phyloP scores from a whole-genome alignment of 257 asterid genomes.

The Schizonepeta tenuifolia region DNA sequence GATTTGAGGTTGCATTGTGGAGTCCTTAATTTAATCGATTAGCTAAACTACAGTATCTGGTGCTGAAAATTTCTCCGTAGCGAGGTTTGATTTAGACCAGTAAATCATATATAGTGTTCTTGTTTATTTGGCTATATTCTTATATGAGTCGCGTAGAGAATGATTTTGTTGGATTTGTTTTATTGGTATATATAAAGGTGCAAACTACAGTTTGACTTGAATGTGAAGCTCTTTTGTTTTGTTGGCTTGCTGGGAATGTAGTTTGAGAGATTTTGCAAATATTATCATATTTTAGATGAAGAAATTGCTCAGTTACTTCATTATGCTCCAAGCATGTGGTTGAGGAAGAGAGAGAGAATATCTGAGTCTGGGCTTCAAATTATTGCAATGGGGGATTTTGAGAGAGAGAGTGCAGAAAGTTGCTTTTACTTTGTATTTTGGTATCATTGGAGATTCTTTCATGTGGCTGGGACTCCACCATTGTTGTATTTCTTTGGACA shows the following conservation, averaged over 20 bases:
- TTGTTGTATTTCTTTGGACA: conserved; percentile 12
- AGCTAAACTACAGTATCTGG: conserved; percentile 28
- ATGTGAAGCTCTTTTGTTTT: conserved; percentile 9
- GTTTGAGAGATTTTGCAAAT: not conserved
- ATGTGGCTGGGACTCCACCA: conserved; percentile 30
- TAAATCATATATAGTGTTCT: conserved; percentile 16
- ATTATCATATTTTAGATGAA: not conserved
- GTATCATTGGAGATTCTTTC: conserved; percentile 19
- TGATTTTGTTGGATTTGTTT: conserved; percentile 20
- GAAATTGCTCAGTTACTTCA: not conserved
- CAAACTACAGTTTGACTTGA: conserved; percentile 37
- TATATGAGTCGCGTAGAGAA: conserved; percentile 32
- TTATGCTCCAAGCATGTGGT: not conserved
- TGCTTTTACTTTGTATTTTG: conserved; percentile 20
- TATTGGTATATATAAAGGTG: conserved; percentile 28
- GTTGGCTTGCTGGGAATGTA: not conserved
- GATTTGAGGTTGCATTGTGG: not conserved
- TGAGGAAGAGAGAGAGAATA: not conserved
- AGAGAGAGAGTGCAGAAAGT: not conserved
- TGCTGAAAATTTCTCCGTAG: not conserved
- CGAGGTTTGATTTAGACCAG: conserved; percentile 25
- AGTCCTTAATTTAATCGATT: conserved; percentile 5
- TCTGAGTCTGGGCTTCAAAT: not conserved
- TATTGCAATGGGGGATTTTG: not conserved
- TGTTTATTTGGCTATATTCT: conserved; percentile 31